These are phyloP conservation scores for Aschersonia sp. DNA, from an alignment of 2,329 filamentous ascomycete species.

Conservation along the genomic window DNA sequence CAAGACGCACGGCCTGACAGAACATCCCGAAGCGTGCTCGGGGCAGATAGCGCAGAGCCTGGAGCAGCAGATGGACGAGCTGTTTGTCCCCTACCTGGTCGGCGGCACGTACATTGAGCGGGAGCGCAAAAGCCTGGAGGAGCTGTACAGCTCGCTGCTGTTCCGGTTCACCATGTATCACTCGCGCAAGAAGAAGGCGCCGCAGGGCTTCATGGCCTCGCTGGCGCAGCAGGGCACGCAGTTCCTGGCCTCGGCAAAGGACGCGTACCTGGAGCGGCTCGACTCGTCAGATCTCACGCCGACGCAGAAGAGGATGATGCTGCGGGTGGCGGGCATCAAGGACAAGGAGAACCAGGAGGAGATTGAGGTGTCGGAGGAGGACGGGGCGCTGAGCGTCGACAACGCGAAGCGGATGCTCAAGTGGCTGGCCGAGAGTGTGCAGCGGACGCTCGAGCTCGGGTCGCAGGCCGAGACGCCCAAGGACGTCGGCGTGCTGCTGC, in stretches of 20 bases:
- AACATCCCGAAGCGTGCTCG: slow-evolving; percentile 84
- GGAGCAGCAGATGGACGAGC: slow-evolving; percentile 61
- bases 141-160: slow-evolving; percentile 76
- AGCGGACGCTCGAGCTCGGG: slow-evolving; percentile 80
- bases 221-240: slow-evolving; percentile 83
- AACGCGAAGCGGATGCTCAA: slow-evolving; percentile 96
- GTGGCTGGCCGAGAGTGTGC: slow-evolving; percentile 91
- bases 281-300: slow-evolving; percentile 79
- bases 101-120: slow-evolving; percentile 58
- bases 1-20: slow-evolving; percentile 85
- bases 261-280: slow-evolving; percentile 78
- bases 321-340: slow-evolving; percentile 75
- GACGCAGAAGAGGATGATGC: slow-evolving; percentile 80
- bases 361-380: slow-evolving; percentile 80
- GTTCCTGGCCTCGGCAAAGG: slow-evolving; percentile 72
- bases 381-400: slow-evolving; percentile 68
- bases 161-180: slow-evolving; percentile 98
- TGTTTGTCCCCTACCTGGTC: slow-evolving; percentile 58
- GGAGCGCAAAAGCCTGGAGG: slow-evolving; percentile 56
- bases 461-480: slow-evolving; percentile 81
- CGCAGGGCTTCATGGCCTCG: slow-evolving; percentile 84
- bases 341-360: slow-evolving; percentile 66
- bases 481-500: slow-evolving; percentile 75
- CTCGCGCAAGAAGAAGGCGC: slow-evolving; percentile 70
- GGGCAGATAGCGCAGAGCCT: slow-evolving; percentile 67